Percentiles rank a stretch among this genome's conserved stretches.
phyloP scores from a whole-genome alignment of 371 early-diverging fungal species.

The Mortierella sp. region DNA sequence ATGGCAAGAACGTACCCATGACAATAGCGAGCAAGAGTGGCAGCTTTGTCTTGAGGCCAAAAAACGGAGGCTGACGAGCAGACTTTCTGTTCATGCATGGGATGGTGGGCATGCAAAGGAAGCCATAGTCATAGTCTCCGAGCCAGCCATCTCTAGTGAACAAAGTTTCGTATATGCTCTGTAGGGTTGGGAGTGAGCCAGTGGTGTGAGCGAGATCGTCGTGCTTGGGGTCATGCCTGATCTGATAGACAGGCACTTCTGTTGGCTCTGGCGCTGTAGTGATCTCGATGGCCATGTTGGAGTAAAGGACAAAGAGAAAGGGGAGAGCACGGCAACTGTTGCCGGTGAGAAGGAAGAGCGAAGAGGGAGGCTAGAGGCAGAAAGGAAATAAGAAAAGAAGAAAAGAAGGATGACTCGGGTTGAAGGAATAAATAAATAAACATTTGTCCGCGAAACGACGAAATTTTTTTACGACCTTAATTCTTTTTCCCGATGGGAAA shows the following conservation, averaged over 20 bases:
- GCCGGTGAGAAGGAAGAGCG: neutral
- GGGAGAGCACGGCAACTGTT: neutral
- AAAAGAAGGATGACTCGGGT: neutral
- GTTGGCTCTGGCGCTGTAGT: conserved; percentile 24
- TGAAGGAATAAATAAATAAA: neutral
- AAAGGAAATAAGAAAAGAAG: neutral
- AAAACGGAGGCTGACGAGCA: conserved; percentile 64
- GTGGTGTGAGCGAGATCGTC: conserved; percentile 48
- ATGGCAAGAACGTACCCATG: conserved; percentile 57
- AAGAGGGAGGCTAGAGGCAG: neutral
- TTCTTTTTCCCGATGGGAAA: no score
- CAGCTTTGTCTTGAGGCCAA: conserved; percentile 69
- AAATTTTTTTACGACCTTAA: no score
- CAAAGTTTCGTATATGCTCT: conserved; percentile 57
- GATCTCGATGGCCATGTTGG: conserved; percentile 26
- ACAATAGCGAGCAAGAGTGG: conserved; percentile 67
- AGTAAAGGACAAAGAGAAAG: neutral
- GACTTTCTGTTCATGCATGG: conserved; percentile 58
- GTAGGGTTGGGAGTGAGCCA: conserved; percentile 31
- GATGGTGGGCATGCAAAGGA: conserved; percentile 65
- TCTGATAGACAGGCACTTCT: conserved; percentile 35
- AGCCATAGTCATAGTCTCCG: conserved; percentile 68
- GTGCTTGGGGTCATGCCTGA: conserved; percentile 14
- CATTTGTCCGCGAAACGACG: neutral
- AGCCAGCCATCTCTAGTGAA: conserved; percentile 72